Evolutionary conservation across 768 basidiomycete species (phyloP).

Genomic region (Botryobasidium botryosum): DNA sequence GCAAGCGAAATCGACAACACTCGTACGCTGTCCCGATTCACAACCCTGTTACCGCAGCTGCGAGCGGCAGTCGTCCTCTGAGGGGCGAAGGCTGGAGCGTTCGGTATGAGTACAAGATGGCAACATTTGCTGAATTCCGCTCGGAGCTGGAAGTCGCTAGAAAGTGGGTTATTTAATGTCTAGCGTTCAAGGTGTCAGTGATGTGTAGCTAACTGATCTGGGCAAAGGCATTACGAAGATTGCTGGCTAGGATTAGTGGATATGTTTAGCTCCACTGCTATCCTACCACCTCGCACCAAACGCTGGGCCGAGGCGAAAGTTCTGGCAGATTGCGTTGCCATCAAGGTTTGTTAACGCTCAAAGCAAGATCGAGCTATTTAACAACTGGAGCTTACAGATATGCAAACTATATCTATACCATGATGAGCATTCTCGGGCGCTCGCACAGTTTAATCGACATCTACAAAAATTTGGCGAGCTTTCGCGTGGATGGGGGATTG

Average conservation of each 20-base stretch:
- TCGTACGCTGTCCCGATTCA: neutral
- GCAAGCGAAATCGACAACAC: constrained; percentile 79
- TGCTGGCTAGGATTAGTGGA: constrained; percentile 68
- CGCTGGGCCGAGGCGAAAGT: constrained; percentile 98
- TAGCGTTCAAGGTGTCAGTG: neutral
- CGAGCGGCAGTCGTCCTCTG: constrained; percentile 26
- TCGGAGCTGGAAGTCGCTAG: constrained; percentile 84
- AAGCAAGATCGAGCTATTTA: neutral
- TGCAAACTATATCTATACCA: constrained; percentile 85
- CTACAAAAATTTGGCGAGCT: constrained; percentile 74
- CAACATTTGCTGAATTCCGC: constrained; percentile 87
- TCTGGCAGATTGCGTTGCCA: constrained; percentile 78
- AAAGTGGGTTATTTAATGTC: constrained; percentile 39
- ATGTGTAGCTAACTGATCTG: neutral
- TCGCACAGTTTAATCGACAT: constrained; percentile 74
- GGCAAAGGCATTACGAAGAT: constrained; percentile 80
- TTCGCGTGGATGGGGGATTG: constrained; percentile 85
- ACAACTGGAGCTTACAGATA: constrained; percentile 32
- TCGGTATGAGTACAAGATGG: constrained; percentile 95
- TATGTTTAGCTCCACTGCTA: constrained; percentile 79
- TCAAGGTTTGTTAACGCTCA: constrained; percentile 73
- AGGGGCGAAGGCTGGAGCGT: constrained; percentile 88
- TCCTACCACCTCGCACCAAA: constrained; percentile 83
- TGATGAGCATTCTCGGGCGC: constrained; percentile 62
- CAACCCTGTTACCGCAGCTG: constrained; percentile 14